These are phyloP conservation scores for Tieghemiomyces parasiticus DNA, from an alignment of 192 early-diverging fungal species.

Conservation along the genomic window DNA sequence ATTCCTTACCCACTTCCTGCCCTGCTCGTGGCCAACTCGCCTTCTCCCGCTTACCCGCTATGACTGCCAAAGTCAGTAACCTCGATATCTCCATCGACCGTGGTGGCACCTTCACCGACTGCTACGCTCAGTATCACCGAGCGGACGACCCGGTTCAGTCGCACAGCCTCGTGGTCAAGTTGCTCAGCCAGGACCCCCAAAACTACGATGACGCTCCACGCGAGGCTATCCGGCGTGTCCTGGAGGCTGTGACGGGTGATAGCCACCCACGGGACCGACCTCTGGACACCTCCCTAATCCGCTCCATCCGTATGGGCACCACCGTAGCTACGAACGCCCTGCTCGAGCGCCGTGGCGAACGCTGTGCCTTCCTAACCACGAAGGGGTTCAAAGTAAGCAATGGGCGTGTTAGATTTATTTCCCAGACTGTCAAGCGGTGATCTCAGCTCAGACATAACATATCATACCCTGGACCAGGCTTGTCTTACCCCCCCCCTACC, in stretches of 20 bases:
- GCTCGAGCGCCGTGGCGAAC: constrained; percentile 77
- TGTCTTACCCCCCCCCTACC: no score
- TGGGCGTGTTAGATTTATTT: no score
- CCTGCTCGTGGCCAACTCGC: no score
- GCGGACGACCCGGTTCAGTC: constrained; percentile 24
- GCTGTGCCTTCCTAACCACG: constrained; percentile 74
- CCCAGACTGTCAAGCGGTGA: no score
- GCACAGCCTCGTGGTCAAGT: constrained; percentile 60
- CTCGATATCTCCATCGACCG: constrained; percentile 69
- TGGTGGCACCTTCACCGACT: constrained; percentile 96
- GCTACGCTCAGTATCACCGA: constrained; percentile 62
- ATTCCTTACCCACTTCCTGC: no score
- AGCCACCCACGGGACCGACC: constrained; percentile 44
- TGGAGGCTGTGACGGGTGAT: constrained; percentile 62
- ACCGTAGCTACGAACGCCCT: constrained; percentile 95
- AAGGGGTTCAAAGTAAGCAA: constrained; percentile 65
- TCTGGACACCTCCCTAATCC: constrained; percentile 54
- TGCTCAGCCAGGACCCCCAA: constrained; percentile 79
- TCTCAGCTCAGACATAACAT: no score
- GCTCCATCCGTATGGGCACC: constrained; percentile 87
- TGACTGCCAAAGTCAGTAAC: constrained; percentile 9
- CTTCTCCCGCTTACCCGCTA: no score
- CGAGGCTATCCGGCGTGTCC: constrained; percentile 84
- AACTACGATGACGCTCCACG: constrained; percentile 85
- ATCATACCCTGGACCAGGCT: no score